phyloP scores from a whole-genome alignment of 768 basidiomycete species.

The Sutorius australiensis region DNA sequence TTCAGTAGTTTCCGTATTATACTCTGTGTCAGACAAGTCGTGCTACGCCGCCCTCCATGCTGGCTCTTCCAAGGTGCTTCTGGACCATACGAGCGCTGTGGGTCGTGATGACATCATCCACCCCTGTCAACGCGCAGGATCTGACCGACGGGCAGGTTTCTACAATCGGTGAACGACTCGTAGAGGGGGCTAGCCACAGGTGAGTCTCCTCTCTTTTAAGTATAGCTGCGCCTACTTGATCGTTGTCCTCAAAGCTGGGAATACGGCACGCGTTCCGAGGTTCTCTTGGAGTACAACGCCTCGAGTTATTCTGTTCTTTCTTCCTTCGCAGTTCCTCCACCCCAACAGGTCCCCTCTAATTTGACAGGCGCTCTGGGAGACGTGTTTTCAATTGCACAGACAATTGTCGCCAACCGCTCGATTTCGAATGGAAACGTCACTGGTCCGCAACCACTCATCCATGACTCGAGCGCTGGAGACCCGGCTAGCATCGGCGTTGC shows the following conservation, averaged over 20 bases:
- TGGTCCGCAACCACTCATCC: constrained; percentile 55
- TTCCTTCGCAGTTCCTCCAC: constrained; percentile 25
- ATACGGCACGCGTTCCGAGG: constrained; percentile 47
- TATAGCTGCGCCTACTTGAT: neutral
- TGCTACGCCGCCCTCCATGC: neutral
- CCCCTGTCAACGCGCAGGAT: constrained; percentile 28
- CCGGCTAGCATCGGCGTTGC: constrained; percentile 76
- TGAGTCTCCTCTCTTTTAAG: constrained; percentile 6
- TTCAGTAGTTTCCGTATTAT: neutral
- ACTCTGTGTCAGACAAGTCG: neutral
- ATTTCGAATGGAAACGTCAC: constrained; percentile 38
- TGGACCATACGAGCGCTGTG: neutral
- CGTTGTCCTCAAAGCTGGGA: constrained; percentile 42
- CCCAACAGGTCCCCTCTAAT: constrained; percentile 16
- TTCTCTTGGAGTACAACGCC: constrained; percentile 47
- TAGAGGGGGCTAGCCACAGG: constrained; percentile 43
- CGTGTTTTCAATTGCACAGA: constrained; percentile 52
- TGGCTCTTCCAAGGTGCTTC: neutral
- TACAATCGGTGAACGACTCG: constrained; percentile 35
- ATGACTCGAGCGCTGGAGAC: constrained; percentile 66
- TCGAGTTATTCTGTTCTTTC: constrained; percentile 46
- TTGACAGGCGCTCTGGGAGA: constrained; percentile 40
- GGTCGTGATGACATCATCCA: neutral
- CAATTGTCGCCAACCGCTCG: constrained; percentile 47
- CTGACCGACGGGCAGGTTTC: constrained; percentile 36